Percentiles rank a stretch among this genome's conserved stretches.
These are phyloP conservation scores for Gossypium turneri DNA, from an alignment of 345 rosid species.

Conservation along the genomic window DNA sequence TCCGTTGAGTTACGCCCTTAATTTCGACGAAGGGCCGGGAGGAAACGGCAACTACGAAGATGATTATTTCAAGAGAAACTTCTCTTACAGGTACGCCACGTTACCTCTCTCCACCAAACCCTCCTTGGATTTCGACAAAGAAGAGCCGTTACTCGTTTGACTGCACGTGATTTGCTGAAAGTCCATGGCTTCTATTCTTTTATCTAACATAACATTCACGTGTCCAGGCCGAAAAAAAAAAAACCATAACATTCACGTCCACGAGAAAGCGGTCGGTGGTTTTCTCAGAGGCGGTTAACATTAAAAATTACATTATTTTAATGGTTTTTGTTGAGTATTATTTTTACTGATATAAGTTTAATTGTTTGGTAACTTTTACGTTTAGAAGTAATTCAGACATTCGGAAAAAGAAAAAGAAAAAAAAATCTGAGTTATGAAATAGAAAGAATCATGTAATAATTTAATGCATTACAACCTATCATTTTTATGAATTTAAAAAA, in stretches of 20 bases:
- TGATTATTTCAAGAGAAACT: constrained; percentile 33
- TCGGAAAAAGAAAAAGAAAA: neutral
- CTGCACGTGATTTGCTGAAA: neutral
- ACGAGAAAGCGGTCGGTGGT: neutral
- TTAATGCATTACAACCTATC: neutral
- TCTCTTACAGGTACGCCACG: constrained; percentile 48
- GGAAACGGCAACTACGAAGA: constrained; percentile 30
- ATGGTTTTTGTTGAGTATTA: too few species aligned
- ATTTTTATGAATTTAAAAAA: too few species aligned
- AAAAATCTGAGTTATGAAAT: neutral
- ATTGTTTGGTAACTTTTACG: neutral
- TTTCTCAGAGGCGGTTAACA: too few species aligned
- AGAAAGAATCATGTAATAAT: neutral
- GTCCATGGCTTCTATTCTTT: neutral
- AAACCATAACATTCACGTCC: constrained; percentile 9
- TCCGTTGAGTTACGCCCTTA: constrained; percentile 74
- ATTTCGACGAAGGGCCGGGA: constrained; percentile 69
- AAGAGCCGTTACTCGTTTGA: constrained; percentile 1
- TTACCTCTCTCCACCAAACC: constrained; percentile 40
- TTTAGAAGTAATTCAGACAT: neutral
- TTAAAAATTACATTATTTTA: too few species aligned
- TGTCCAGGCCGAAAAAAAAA: neutral
- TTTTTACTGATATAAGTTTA: neutral
- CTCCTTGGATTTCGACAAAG: constrained; percentile 37
- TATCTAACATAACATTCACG: constrained; percentile 14